Evolutionary conservation across 148 eudicot genomes (phyloP).

Genomic region (Mesembryanthemum crystallinum): DNA sequence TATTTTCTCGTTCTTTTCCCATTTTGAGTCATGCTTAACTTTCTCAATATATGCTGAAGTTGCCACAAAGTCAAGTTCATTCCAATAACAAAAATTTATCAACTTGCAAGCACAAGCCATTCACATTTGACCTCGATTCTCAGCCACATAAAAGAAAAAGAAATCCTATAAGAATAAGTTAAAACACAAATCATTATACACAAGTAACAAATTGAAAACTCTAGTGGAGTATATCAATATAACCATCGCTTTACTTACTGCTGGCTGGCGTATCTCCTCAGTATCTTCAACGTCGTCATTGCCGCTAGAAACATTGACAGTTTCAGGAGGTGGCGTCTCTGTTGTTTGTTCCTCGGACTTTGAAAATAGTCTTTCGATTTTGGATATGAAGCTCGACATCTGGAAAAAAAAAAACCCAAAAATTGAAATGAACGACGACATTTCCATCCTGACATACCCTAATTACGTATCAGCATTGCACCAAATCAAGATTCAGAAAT

Average conservation of each 20-base stretch:
- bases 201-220: not conserved
- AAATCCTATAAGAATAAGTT: not conserved
- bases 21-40: not conserved
- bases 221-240: not conserved
- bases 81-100: not conserved
- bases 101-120: conserved; percentile 6
- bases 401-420: too few species aligned
- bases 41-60: not conserved
- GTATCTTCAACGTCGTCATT: too few species aligned
- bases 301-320: too few species aligned
- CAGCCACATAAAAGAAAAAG: not conserved
- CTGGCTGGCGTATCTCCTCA: not conserved
- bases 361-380: too few species aligned
- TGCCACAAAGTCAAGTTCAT: not conserved
- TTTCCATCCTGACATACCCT: too few species aligned
- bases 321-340: too few species aligned
- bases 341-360: too few species aligned
- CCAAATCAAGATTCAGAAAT: too few species aligned
- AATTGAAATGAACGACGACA: too few species aligned
- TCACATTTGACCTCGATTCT: not conserved
- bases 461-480: too few species aligned
- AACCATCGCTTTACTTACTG: conserved; percentile 18
- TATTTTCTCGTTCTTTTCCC: not conserved
- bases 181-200: not conserved
- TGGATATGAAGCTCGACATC: too few species aligned